Conservation (phyloP, 2,329 filamentous ascomycete genomes). For the Sarocladiaceae sp. region DNA sequence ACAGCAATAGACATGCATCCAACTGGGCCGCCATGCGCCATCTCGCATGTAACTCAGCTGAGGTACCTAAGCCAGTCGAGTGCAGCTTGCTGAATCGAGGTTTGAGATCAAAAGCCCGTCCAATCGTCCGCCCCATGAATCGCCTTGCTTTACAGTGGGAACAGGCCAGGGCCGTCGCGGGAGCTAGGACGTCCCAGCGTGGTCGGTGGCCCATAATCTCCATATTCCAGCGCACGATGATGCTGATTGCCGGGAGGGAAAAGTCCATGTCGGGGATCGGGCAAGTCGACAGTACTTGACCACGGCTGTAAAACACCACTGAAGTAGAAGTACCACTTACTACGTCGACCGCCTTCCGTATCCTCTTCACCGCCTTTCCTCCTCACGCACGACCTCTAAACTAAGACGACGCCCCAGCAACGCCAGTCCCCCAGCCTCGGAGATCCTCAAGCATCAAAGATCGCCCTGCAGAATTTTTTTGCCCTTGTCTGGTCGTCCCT, state of each 20-base stretch:
- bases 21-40: conserved; percentile 8
- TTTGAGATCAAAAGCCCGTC: neutral
- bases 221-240: neutral
- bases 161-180: neutral
- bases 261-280: neutral
- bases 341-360: neutral
- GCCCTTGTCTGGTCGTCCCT: neutral
- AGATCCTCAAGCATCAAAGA: neutral
- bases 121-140: neutral
- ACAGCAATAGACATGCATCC: conserved; percentile 3
- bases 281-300: neutral
- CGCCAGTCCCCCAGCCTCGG: neutral
- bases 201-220: neutral
- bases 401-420: conserved; percentile 8
- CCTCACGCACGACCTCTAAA: conserved; percentile 1
- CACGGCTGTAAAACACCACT: neutral
- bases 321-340: neutral
- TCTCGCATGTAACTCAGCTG: conserved; percentile 1
- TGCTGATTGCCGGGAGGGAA: neutral
- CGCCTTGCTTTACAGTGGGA: neutral
- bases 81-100: no score
- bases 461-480: conserved; percentile 7
- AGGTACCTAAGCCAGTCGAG: neutral
- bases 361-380: conserved; percentile 5
- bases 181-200: conserved; percentile 2